Percentiles rank a stretch among this genome's conserved stretches.
Conservation (phyloP, 176 grass and related monocot genomes). For the Eleusine indica region DNA sequence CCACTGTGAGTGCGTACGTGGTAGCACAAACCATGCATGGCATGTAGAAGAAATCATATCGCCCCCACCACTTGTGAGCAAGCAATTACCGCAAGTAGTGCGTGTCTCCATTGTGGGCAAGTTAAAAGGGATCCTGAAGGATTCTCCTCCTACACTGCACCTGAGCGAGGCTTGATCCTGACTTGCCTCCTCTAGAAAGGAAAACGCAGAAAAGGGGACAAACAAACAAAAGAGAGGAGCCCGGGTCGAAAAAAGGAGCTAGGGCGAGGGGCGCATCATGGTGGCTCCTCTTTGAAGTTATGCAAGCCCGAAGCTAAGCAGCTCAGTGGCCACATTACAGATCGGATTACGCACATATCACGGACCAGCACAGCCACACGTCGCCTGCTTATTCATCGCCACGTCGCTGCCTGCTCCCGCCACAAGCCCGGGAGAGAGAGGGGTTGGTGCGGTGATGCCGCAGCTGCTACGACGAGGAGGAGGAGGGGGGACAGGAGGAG, state of each 20-base stretch:
- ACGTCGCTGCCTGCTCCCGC: neutral
- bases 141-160: slow-evolving; percentile 20
- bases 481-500: neutral
- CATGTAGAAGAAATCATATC: slow-evolving; percentile 15
- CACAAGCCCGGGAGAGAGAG: neutral
- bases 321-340: slow-evolving; percentile 44
- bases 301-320: slow-evolving; percentile 42
- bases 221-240: neutral
- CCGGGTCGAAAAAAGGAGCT: too few relatives aligned
- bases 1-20: neutral
- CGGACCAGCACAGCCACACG: neutral
- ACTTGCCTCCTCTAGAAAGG: slow-evolving; percentile 54
- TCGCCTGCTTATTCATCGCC: slow-evolving; percentile 8
- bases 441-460: slow-evolving; percentile 11
- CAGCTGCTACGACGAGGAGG: neutral
- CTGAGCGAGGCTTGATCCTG: slow-evolving; percentile 31
- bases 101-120: slow-evolving; percentile 37
- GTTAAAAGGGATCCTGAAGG: slow-evolving; percentile 26
- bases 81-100: neutral
- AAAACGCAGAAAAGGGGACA: slow-evolving; percentile 8
- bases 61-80: neutral
- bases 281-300: slow-evolving; percentile 83
- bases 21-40: slow-evolving; percentile 3
- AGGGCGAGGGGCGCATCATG: slow-evolving; percentile 43
- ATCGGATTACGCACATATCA: slow-evolving; percentile 38